Conservation (phyloP, 345 rosid genomes). For the Heritiera fomes region DNA sequence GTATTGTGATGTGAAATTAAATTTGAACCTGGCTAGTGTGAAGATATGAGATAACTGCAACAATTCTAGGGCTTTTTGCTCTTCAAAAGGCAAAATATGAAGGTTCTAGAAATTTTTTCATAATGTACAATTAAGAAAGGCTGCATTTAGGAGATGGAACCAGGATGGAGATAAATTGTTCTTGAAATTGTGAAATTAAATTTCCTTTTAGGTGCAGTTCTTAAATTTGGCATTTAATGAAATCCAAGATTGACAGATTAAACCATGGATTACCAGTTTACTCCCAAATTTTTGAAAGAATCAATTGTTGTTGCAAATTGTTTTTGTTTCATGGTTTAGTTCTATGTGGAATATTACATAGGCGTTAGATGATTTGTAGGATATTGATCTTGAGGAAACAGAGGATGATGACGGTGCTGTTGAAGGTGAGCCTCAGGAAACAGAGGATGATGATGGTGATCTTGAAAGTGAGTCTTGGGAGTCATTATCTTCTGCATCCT, state of each 20-base stretch:
- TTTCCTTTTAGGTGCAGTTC: neutral
- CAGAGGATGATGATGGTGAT: conserved; percentile 39
- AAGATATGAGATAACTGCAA: neutral
- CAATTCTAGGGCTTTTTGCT: neutral
- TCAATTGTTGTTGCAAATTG: neutral
- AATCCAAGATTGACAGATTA: neutral
- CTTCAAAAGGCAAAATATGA: neutral
- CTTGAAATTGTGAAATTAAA: neutral
- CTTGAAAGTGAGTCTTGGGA: conserved; percentile 44
- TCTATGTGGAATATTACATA: neutral
- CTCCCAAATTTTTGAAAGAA: neutral
- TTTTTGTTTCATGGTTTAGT: conserved; percentile 7
- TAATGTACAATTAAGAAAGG: neutral
- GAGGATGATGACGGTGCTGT: conserved; percentile 38
- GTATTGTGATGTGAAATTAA: neutral
- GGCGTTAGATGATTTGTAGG: conserved; percentile 27
- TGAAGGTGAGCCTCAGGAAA: conserved; percentile 44
- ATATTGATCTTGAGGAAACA: conserved; percentile 25
- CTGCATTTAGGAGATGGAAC: neutral
- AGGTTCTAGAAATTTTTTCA: neutral
- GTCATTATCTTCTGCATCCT: conserved; percentile 53
- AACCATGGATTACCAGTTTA: neutral
- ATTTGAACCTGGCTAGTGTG: neutral
- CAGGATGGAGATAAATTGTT: neutral
- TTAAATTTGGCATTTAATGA: neutral